Percentiles rank a stretch among this genome's conserved stretches.
These are phyloP conservation scores for Chrysoporthe puriensis DNA, from an alignment of 2,329 filamentous ascomycete genomes.

Conservation along the genomic window DNA sequence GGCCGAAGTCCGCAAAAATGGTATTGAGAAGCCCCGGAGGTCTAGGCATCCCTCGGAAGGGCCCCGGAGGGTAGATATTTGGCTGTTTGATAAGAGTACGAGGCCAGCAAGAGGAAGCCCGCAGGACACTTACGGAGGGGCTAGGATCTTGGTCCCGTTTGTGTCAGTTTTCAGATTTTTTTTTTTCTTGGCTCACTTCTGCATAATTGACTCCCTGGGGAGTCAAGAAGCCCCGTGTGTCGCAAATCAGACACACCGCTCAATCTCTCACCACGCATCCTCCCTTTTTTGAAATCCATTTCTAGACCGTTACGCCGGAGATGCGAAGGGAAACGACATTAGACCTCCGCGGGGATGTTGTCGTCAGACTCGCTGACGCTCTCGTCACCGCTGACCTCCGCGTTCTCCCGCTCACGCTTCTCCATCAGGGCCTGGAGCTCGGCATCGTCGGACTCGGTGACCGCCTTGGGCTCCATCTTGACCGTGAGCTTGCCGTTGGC, in stretches of 20 bases:
- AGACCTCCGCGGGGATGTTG: conserved; percentile 55
- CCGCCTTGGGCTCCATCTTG: conserved; percentile 99
- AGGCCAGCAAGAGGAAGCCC: not conserved
- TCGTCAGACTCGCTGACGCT: conserved; percentile 95
- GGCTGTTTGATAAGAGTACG: too few relatives aligned
- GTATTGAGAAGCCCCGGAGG: too few relatives aligned
- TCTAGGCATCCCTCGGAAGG: too few relatives aligned
- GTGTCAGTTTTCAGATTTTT: conserved; percentile 3
- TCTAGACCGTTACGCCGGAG: conserved; percentile 26
- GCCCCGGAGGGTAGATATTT: too few relatives aligned
- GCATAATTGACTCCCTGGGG: not conserved
- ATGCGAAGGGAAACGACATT: conserved; percentile 22
- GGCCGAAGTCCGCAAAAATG: too few relatives aligned
- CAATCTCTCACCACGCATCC: not conserved
- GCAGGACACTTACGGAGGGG: not conserved
- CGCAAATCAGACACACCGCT: conserved; percentile 1
- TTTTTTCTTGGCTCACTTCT: not conserved
- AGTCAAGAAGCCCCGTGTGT: not conserved
- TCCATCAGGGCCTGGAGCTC: conserved; percentile 98
- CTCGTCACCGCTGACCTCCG: conserved; percentile 96
- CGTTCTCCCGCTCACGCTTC: conserved; percentile 97
- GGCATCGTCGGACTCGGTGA: conserved; percentile 97
- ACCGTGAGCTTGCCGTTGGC: conserved; percentile 81
- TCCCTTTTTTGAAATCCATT: conserved; percentile 16
- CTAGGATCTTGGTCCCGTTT: not conserved